phyloP scores from a whole-genome alignment of 305 asterid species.

The Rubia peregrina region DNA sequence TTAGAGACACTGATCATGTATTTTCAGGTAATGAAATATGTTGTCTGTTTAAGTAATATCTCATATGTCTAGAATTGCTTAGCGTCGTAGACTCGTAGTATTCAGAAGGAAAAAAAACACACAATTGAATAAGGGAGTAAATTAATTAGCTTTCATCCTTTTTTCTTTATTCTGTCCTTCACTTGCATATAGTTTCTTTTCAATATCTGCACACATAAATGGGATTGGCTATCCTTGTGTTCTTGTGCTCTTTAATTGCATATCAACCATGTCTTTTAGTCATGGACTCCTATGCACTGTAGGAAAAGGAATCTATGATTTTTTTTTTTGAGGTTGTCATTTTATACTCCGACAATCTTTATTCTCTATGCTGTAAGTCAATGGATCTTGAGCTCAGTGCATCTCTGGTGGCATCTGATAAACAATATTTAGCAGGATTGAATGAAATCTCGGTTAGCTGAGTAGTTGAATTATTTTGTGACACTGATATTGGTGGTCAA shows the following conservation, averaged over 20 bases:
- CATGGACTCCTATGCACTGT: not conserved
- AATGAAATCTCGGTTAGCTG: conserved; percentile 1
- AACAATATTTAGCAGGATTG: not conserved
- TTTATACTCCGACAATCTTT: not conserved
- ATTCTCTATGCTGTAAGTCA: not conserved
- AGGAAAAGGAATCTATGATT: not conserved
- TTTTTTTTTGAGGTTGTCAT: not conserved
- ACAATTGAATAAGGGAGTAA: not conserved
- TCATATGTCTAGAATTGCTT: not conserved
- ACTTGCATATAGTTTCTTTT: conserved; percentile 2
- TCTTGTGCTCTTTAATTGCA: not conserved
- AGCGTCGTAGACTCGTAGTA: not conserved
- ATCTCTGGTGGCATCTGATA: not conserved
- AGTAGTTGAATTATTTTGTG: not conserved
- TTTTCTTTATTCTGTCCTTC: not conserved
- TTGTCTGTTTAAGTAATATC: not conserved
- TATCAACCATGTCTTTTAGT: not conserved
- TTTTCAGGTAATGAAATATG: conserved; percentile 57
- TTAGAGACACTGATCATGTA: conserved; percentile 64
- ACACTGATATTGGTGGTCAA: not conserved
- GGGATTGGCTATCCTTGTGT: not conserved
- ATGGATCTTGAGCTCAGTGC: not conserved
- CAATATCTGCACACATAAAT: not conserved
- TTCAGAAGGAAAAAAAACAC: too few relatives aligned
- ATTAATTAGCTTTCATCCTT: not conserved